phyloP scores from a whole-genome alignment of 2,329 filamentous ascomycete genomes.

The Monilinia fructigena region DNA sequence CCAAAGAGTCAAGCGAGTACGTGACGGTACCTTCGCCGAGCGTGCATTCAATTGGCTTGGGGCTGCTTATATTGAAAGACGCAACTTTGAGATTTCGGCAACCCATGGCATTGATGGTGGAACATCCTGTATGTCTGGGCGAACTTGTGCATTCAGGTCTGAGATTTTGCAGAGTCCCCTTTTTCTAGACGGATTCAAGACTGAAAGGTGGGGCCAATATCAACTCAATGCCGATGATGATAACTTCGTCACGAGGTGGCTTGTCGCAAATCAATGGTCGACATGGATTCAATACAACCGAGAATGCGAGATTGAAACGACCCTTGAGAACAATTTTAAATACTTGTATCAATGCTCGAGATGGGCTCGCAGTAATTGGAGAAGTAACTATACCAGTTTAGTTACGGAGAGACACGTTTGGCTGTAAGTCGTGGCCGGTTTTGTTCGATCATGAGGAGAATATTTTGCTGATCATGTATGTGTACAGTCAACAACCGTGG shows the following conservation, averaged over 20 bases:
- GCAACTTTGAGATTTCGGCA: slow-evolving; percentile 95
- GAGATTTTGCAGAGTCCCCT: slow-evolving; percentile 81
- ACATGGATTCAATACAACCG: slow-evolving; percentile 93
- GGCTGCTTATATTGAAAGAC: slow-evolving; percentile 85
- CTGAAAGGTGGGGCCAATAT: slow-evolving; percentile 84
- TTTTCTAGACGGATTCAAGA: slow-evolving; percentile 86
- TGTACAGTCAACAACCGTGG: slow-evolving; percentile 78
- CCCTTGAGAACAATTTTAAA: slow-evolving; percentile 81
- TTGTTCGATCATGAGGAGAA: slow-evolving; percentile 7
- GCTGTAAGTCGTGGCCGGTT: slow-evolving; percentile 62
- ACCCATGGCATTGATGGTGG: slow-evolving; percentile 94
- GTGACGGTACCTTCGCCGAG: slow-evolving; percentile 56
- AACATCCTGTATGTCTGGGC: slow-evolving; percentile 93
- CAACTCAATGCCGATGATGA: slow-evolving; percentile 96
- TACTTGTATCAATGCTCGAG: slow-evolving; percentile 91
- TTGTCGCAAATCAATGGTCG: slow-evolving; percentile 88
- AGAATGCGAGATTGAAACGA: slow-evolving; percentile 89
- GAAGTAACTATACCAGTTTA: slow-evolving; percentile 91
- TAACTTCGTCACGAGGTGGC: slow-evolving; percentile 96
- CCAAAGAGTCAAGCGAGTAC: slow-evolving; percentile 73
- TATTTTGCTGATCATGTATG: slow-evolving; percentile 28
- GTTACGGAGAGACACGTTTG: slow-evolving; percentile 80
- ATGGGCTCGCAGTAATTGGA: slow-evolving; percentile 97
- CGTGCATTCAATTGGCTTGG: slow-evolving; percentile 85
- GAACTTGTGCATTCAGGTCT: slow-evolving; percentile 88